These are phyloP conservation scores for Fusarium subtropicale DNA, from an alignment of 2,329 filamentous ascomycete genomes.

Conservation along the genomic window DNA sequence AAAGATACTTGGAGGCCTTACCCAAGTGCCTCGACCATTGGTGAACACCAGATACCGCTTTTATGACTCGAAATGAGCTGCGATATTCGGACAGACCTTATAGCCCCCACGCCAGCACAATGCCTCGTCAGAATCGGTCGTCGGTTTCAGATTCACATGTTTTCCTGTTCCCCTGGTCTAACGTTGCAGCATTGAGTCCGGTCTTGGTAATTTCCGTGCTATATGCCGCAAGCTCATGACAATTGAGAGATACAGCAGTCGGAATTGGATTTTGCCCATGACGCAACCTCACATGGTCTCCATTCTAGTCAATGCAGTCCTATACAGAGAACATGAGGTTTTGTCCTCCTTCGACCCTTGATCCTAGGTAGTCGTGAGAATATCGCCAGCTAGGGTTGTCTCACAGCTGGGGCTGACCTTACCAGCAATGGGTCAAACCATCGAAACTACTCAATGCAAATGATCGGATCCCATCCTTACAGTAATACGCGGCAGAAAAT, in stretches of 20 bases:
- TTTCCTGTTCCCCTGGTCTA: constrained; percentile 22
- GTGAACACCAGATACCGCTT: constrained; percentile 43
- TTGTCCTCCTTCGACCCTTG: constrained; percentile 25
- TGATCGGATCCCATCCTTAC: constrained; percentile 14
- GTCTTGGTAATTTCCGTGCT: constrained; percentile 17
- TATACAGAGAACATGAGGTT: neutral
- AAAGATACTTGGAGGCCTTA: constrained; percentile 36
- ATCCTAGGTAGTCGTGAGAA: constrained; percentile 31
- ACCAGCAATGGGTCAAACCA: constrained; percentile 19
- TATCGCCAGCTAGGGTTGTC: constrained; percentile 33
- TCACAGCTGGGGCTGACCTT: constrained; percentile 17
- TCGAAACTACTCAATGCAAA: constrained; percentile 25
- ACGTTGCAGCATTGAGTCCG: constrained; percentile 21
- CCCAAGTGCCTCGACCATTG: constrained; percentile 44
- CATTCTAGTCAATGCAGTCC: constrained; percentile 21
- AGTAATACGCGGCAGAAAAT: constrained; percentile 13
- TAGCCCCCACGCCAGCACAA: constrained; percentile 40
- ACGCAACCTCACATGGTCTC: constrained; percentile 31
- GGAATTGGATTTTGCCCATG: constrained; percentile 18
- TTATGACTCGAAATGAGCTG: constrained; percentile 43
- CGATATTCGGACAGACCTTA: constrained; percentile 35
- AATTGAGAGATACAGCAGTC: constrained; percentile 25
- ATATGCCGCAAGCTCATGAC: constrained; percentile 17
- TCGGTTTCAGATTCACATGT: constrained; percentile 31
- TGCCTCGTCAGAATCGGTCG: constrained; percentile 26